phyloP scores from a whole-genome alignment of 2,329 filamentous ascomycete species.

The Cladorrhinum sp. region DNA sequence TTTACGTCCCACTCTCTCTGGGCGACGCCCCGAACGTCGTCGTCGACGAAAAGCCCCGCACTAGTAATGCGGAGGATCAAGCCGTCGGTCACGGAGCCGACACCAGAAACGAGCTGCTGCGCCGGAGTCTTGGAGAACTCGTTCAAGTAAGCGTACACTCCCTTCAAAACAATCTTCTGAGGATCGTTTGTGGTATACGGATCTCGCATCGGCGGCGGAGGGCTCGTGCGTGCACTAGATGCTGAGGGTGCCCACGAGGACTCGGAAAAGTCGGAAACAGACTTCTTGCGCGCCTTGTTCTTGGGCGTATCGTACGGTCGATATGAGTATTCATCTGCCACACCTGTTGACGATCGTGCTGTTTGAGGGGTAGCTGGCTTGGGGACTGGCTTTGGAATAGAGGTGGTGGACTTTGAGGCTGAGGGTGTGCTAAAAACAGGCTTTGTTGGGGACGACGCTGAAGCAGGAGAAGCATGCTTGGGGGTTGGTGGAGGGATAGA shows the following conservation, averaged over 20 bases:
- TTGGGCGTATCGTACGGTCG: constrained; percentile 72
- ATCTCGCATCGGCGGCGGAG: constrained; percentile 72
- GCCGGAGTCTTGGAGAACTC: constrained; percentile 82
- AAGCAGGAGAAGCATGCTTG: constrained; percentile 20
- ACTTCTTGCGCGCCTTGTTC: constrained; percentile 53
- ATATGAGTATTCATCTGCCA: constrained; percentile 55
- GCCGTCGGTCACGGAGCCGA: constrained; percentile 84
- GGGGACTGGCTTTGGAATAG: constrained; percentile 53
- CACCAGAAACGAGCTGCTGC: constrained; percentile 83
- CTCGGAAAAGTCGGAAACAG: constrained; percentile 73
- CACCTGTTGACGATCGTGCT: constrained; percentile 7
- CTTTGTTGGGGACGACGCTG: constrained; percentile 26
- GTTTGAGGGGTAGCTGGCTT: constrained; percentile 43
- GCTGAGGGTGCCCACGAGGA: constrained; percentile 83
- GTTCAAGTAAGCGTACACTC: constrained; percentile 90
- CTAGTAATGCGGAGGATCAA: constrained; percentile 88
- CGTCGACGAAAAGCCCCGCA: constrained; percentile 94
- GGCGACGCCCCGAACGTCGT: constrained; percentile 85
- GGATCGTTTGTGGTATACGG: constrained; percentile 87
- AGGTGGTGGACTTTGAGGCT: constrained; percentile 41
- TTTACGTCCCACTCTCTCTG: constrained; percentile 99
- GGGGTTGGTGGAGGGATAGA: constrained; percentile 26
- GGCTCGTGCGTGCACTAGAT: constrained; percentile 78
- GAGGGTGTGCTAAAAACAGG: constrained; percentile 30
- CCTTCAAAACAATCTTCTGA: constrained; percentile 92